A percentile compares a stretch with the other conserved stretches of the same genome.
These are phyloP conservation scores for Boletus insuetus DNA, from an alignment of 768 basidiomycete species.

Conservation along the genomic window DNA sequence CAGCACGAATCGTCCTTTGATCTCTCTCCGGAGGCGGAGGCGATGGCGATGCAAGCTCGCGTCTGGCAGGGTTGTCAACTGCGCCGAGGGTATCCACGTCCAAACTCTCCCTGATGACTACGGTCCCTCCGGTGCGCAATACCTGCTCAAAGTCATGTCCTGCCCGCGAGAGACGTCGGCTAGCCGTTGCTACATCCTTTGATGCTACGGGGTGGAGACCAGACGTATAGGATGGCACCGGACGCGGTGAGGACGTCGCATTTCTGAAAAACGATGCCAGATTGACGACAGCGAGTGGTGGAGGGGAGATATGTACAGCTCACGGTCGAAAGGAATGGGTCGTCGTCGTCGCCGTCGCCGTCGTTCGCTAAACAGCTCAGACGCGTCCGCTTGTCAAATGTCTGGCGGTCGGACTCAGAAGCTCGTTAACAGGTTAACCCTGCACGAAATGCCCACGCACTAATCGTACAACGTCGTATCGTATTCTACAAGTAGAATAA, in stretches of 20 bases:
- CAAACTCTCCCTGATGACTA: constrained; percentile 65
- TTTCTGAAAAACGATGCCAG: constrained; percentile 68
- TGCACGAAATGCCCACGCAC: constrained; percentile 21
- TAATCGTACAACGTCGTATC: constrained; percentile 21
- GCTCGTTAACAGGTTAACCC: constrained; percentile 11
- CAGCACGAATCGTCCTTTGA: constrained; percentile 34
- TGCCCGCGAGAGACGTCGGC: constrained; percentile 63
- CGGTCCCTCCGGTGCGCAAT: constrained; percentile 62
- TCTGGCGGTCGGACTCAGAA: not conserved
- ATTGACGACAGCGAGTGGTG: constrained; percentile 37
- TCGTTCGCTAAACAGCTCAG: constrained; percentile 4
- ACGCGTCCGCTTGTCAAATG: constrained; percentile 1
- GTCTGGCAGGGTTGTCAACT: constrained; percentile 40
- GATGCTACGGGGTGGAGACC: constrained; percentile 59
- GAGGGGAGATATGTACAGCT: not conserved
- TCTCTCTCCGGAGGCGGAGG: constrained; percentile 39
- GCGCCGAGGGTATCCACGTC: constrained; percentile 68
- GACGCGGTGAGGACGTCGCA: constrained; percentile 44
- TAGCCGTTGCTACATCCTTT: constrained; percentile 41
- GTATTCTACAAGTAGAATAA: constrained; percentile 34
- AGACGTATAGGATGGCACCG: constrained; percentile 45
- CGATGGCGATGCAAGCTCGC: constrained; percentile 45
- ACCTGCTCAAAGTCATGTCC: constrained; percentile 85
- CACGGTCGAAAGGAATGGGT: not conserved
- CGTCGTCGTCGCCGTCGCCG: constrained; percentile 14